Base-by-base conservation (phyloP, 257 asterid species). In the Jasminum sambac region DNA sequence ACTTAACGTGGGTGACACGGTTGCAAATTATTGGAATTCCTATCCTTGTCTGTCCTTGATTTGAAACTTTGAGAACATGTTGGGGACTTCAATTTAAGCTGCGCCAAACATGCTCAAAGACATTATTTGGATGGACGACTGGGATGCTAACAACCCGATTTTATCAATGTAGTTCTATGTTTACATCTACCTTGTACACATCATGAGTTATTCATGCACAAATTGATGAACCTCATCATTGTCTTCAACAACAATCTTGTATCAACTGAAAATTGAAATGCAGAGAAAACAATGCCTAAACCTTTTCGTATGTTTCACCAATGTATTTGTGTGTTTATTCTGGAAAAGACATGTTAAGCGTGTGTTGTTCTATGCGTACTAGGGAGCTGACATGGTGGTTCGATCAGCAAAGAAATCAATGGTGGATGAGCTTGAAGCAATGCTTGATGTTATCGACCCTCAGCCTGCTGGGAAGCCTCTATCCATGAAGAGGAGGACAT, bases 391-490 rank as follows among this genome's bases (percentile, higher is more conserved):
- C 79, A 39, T 75, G 67, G 86, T 91, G 82, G 97, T 88, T 61
- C 87, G 96, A 78, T 73, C 84, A 75, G 87, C 96, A 0, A 95
- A 89, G 68, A 89, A 77, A 58, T 85, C 94, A 0, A 88, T 95
- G 84, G 91, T 89, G 75, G 89, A 91, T 24, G 99, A 95, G 78
- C 83, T 95, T 74, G 98, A 95, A 75, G 96, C 96, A 66, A 95
- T 89, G 97, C 98, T 95, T 6, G 99, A 89, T 4, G 94, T 87
- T 4, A 90, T 95, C 46, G 99, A 95, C 73, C 99, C 99, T 34
- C 94, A 85, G 46, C 91, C 96, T 63, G 58, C 78, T 0, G 95
- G 90, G 4, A 87, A 81, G 78, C 78, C 88, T 13, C 23, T 77
- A 61, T 78, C 84, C 42, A 71, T 75, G 79, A 85, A 78, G 83